Percentiles rank a stretch among this genome's conserved stretches.
Evolutionary conservation across 2,329 filamentous ascomycete species (phyloP).

Genomic region (Neoscytalidium dimidiatum): DNA sequence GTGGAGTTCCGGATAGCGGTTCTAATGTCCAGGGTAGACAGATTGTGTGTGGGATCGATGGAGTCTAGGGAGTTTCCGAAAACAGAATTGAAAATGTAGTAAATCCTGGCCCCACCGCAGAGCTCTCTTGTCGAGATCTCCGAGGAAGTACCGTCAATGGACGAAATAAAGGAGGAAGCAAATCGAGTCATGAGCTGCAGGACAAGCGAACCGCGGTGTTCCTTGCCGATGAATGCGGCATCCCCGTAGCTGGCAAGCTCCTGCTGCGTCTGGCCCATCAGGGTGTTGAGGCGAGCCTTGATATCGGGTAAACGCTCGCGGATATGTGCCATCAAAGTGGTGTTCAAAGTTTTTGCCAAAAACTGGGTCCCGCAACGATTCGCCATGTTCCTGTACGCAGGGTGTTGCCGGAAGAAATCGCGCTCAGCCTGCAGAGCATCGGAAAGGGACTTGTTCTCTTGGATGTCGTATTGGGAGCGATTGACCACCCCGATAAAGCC

Average conservation of each 20-base stretch:
- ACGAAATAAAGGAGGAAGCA: slow-evolving; percentile 95
- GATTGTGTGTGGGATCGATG: slow-evolving; percentile 93
- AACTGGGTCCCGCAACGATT: slow-evolving; percentile 91
- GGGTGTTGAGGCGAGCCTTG: slow-evolving; percentile 93
- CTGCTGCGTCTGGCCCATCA: slow-evolving; percentile 99
- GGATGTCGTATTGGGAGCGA: slow-evolving; percentile 96
- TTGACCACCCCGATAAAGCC: slow-evolving; percentile 99
- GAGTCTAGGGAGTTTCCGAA: slow-evolving; percentile 96
- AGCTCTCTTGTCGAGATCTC: slow-evolving; percentile 99
- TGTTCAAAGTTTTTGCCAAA: slow-evolving; percentile 90
- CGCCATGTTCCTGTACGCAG: slow-evolving; percentile 95
- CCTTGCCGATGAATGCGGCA: slow-evolving; percentile 95
- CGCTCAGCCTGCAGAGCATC: slow-evolving; percentile 82
- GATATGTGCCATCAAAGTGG: slow-evolving; percentile 94
- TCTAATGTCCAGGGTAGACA: slow-evolving; percentile 91
- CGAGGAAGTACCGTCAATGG: slow-evolving; percentile 96
- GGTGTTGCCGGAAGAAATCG: slow-evolving; percentile 97
- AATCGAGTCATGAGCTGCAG: slow-evolving; percentile 98
- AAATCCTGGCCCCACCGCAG: slow-evolving; percentile 90
- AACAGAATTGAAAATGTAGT: slow-evolving; percentile 99
- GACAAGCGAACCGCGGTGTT: slow-evolving; percentile 92
- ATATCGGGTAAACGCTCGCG: slow-evolving; percentile 95
- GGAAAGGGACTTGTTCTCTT: slow-evolving; percentile 89
- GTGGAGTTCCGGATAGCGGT: slow-evolving; percentile 98
- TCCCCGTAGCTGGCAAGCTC: slow-evolving; percentile 97